These are phyloP conservation scores for Phytopythium ostracodes DNA, from an alignment of 352 stramenopile species.

Conservation along the genomic window DNA sequence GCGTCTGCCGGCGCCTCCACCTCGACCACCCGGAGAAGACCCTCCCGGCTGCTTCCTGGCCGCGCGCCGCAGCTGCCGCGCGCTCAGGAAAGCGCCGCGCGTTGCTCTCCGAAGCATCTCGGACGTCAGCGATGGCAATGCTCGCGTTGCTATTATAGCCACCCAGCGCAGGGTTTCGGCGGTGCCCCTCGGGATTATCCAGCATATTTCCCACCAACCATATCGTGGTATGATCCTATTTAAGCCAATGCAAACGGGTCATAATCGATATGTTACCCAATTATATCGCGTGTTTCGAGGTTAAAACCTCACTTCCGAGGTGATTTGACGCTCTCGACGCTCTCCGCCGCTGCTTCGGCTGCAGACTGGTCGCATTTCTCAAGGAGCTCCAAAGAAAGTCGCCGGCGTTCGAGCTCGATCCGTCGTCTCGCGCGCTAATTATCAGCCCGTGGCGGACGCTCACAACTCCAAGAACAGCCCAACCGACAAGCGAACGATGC, in stretches of 20 bases:
- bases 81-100: constrained; percentile 45
- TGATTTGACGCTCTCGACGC: not conserved
- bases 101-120: constrained; percentile 49
- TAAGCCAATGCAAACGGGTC: not conserved
- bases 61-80: constrained; percentile 46
- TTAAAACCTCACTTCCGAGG: constrained; percentile 1
- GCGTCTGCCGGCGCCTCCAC: constrained; percentile 12
- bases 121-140: too few species aligned
- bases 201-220: not conserved
- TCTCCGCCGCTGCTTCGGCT: not conserved
- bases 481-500: not conserved
- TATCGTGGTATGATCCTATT: not conserved
- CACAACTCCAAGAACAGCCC: not conserved
- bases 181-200: not conserved
- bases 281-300: not conserved
- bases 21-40: constrained; percentile 2
- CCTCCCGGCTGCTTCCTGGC: constrained; percentile 6
- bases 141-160: too few species aligned
- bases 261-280: not conserved
- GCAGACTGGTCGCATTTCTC: constrained; percentile 1
- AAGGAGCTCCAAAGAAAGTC: not conserved
- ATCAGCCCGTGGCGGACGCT: too few species aligned
- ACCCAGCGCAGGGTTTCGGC: not conserved
- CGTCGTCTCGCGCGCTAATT: too few species aligned
- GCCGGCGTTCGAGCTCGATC: not conserved